phyloP scores from a whole-genome alignment of 257 asterid species.

The Solanum piurae region DNA sequence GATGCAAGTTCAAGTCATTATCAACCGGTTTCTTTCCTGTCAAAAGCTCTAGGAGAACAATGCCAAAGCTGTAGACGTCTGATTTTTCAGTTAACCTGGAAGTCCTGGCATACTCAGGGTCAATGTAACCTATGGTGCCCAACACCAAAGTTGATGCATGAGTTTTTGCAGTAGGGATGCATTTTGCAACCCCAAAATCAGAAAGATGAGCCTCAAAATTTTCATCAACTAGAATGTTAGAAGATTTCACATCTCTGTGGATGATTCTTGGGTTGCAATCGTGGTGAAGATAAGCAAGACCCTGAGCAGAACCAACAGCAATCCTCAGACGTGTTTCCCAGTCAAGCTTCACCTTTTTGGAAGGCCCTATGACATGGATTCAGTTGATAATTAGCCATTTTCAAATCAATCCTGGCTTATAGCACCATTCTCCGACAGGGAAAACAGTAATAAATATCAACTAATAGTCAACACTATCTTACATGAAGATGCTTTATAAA shows the following conservation, averaged over 20 bases:
- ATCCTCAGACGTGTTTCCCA: constrained; percentile 87
- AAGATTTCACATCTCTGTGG: constrained; percentile 89
- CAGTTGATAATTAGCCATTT: background rate
- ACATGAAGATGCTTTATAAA: background rate
- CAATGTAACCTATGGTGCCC: constrained; percentile 96
- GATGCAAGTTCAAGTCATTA: constrained; percentile 75
- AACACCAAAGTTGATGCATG: constrained; percentile 88
- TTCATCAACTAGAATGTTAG: constrained; percentile 75
- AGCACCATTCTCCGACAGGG: background rate
- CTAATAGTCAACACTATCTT: background rate
- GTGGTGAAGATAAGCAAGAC: constrained; percentile 93
- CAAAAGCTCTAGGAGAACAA: constrained; percentile 85
- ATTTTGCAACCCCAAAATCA: constrained; percentile 89
- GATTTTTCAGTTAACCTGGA: constrained; percentile 86
- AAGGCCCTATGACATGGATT: constrained; percentile 36
- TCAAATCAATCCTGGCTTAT: background rate
- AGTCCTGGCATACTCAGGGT: constrained; percentile 92
- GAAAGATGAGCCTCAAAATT: constrained; percentile 91
- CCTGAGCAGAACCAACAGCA: constrained; percentile 97
- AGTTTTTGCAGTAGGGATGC: constrained; percentile 52
- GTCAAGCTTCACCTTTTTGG: constrained; percentile 82
- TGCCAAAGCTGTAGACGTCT: constrained; percentile 91
- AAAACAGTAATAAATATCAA: background rate
- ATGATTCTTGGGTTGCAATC: constrained; percentile 86
- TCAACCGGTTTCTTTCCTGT: constrained; percentile 90